Percentiles rank a stretch among this genome's conserved stretches.
Evolutionary conservation across 768 basidiomycete species (phyloP).

Genomic region (Phylloporus arenicola): DNA sequence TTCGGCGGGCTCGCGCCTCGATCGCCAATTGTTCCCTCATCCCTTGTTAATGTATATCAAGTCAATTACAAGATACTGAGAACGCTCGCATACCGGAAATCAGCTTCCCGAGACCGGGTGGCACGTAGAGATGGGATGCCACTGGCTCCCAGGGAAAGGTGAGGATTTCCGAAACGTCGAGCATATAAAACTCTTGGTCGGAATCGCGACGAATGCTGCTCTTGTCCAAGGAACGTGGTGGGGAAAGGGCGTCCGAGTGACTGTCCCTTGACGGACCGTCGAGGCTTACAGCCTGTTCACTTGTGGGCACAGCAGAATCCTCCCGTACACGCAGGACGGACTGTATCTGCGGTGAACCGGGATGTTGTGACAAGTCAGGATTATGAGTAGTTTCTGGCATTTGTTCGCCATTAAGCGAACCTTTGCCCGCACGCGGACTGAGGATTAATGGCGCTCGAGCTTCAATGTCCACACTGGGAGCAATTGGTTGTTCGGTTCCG

Average conservation of each 20-base stretch:
- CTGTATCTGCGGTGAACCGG: background rate
- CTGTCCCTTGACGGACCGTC: background rate
- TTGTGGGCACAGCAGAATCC: background rate
- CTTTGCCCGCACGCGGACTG: background rate
- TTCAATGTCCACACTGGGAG: background rate
- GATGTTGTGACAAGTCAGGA: background rate
- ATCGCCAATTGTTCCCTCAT: conserved; percentile 33
- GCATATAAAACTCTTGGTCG: conserved; percentile 29
- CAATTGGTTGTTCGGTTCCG: background rate
- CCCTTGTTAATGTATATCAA: conserved; percentile 8
- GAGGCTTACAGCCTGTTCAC: background rate
- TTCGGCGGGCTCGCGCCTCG: conserved; percentile 30
- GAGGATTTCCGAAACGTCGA: conserved; percentile 31
- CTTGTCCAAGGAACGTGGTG: background rate
- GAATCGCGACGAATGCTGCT: background rate
- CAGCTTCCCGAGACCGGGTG: conserved; percentile 31
- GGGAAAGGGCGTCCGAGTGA: background rate
- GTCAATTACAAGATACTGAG: background rate
- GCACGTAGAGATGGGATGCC: conserved; percentile 29
- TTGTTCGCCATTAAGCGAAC: background rate
- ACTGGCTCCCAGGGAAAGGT: conserved; percentile 32
- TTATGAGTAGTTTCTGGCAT: background rate
- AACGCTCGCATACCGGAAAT: conserved; percentile 27
- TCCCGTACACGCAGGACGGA: background rate
- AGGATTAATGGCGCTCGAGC: background rate